phyloP scores from a whole-genome alignment of 2,329 filamentous ascomycete species.

The Chaetothyriales sp. region DNA sequence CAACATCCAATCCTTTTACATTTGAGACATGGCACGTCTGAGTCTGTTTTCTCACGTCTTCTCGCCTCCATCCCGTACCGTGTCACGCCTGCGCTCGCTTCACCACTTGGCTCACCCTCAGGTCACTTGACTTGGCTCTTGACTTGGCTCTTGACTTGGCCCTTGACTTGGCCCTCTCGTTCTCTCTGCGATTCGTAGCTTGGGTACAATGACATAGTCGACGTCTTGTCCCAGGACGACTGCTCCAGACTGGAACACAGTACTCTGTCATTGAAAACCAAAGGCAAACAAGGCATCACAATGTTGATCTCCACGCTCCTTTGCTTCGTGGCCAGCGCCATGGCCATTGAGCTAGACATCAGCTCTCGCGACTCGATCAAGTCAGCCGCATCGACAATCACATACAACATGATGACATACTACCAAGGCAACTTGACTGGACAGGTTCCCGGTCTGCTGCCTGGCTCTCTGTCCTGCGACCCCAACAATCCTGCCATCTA shows the following conservation, averaged over 20 bases:
- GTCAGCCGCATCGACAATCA: constrained; percentile 22
- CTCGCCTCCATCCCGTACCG: too few relatives aligned
- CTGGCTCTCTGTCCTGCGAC: constrained; percentile 22
- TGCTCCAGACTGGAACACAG: not conserved
- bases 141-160: too few relatives aligned
- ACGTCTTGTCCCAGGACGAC: not conserved
- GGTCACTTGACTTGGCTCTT: too few relatives aligned
- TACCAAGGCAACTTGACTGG: constrained; percentile 26
- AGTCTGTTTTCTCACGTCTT: not conserved
- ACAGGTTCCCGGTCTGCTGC: constrained; percentile 26
- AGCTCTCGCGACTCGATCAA: constrained; percentile 21
- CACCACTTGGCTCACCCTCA: too few relatives aligned
- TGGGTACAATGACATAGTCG: not conserved
- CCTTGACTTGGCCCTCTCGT: not conserved
- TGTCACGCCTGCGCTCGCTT: not conserved
- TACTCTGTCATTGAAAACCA: not conserved
- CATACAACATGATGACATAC: constrained; percentile 25
- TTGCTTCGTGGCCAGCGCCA: not conserved
- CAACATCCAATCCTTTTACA: not conserved
- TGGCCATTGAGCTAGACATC: constrained; percentile 4
- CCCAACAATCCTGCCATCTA: constrained; percentile 17
- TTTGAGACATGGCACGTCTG: not conserved
- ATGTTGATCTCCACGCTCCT: not conserved
- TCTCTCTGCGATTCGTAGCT: not conserved
- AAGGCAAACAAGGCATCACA: not conserved